Evolutionary conservation across 2,329 filamentous ascomycete species (phyloP).

Genomic region (Sarocladium strictum): DNA sequence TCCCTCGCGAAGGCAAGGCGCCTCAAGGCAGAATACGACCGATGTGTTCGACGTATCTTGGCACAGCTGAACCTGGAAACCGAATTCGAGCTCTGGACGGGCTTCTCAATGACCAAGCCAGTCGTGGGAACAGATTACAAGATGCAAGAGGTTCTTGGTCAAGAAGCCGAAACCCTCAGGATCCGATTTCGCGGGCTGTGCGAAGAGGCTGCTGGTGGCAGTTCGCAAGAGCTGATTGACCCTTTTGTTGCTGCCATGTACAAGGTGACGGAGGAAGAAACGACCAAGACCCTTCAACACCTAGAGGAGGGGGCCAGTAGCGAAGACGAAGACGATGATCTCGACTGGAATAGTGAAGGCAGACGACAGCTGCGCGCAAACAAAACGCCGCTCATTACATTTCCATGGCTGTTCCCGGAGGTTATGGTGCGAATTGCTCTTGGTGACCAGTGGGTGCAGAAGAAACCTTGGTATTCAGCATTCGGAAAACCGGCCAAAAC

Average conservation of each 20-base stretch:
- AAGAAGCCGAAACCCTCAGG: slow-evolving; percentile 60
- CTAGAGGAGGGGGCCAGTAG: slow-evolving; percentile 27
- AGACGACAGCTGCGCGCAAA: slow-evolving; percentile 24
- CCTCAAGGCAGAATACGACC: slow-evolving; percentile 75
- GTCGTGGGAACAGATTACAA: slow-evolving; percentile 74
- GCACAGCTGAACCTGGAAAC: slow-evolving; percentile 75
- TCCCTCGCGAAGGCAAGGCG: slow-evolving; percentile 53
- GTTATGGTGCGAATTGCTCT: slow-evolving; percentile 36
- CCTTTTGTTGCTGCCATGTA: slow-evolving; percentile 87
- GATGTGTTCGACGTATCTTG: slow-evolving; percentile 71
- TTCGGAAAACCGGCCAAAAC: background rate
- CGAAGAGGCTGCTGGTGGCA: slow-evolving; percentile 55
- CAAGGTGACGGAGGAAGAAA: slow-evolving; percentile 67
- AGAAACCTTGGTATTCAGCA: slow-evolving; percentile 11
- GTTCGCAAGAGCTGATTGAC: slow-evolving; percentile 52
- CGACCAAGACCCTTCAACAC: slow-evolving; percentile 46
- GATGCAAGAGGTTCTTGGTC: slow-evolving; percentile 74
- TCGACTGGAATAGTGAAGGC: background rate
- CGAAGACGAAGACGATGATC: slow-evolving; percentile 12
- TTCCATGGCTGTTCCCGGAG: slow-evolving; percentile 83
- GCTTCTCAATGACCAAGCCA: slow-evolving; percentile 74
- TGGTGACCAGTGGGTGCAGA: slow-evolving; percentile 19
- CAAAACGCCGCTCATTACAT: slow-evolving; percentile 78
- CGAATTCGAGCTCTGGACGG: slow-evolving; percentile 89
- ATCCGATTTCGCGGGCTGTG: slow-evolving; percentile 63